These are phyloP conservation scores for Haplosporangium sp. DNA, from an alignment of 371 early-diverging fungal genomes.

Conservation along the genomic window DNA sequence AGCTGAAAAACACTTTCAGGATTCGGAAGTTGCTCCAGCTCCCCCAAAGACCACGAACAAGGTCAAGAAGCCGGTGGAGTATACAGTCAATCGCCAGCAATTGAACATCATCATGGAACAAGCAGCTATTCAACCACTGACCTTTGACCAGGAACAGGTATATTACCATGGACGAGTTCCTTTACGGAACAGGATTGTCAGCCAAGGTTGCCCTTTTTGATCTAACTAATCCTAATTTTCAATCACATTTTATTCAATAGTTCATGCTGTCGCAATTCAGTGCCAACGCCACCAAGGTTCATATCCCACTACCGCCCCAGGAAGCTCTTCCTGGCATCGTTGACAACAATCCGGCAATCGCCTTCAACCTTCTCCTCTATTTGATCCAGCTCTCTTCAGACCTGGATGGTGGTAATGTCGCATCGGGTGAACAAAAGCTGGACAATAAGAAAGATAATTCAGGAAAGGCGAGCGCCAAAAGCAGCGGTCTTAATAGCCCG, in stretches of 20 bases:
- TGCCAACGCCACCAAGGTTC: conserved; percentile 26
- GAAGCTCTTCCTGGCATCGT: conserved; percentile 48
- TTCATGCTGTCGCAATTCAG: conserved; percentile 51
- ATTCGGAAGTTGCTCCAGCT: conserved; percentile 37
- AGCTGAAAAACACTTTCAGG: conserved; percentile 46
- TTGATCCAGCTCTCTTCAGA: conserved; percentile 47
- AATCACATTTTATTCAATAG: conserved; percentile 10
- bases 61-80: conserved; percentile 21
- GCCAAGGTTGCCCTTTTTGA: neutral
- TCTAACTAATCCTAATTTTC: neutral
- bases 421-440: conserved; percentile 1
- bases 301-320: conserved; percentile 42
- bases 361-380: conserved; percentile 48
- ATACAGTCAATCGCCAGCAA: conserved; percentile 33
- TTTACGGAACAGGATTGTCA: neutral
- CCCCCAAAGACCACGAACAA: conserved; percentile 25
- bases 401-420: conserved; percentile 16
- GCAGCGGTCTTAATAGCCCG: conserved; percentile 21
- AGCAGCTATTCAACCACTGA: conserved; percentile 41
- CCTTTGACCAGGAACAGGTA: conserved; percentile 54
- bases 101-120: conserved; percentile 49
- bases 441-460: conserved; percentile 8
- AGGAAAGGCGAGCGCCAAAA: conserved; percentile 14
- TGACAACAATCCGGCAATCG: conserved; percentile 49
- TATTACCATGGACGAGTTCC: neutral